Conservation (phyloP, 2,329 filamentous ascomycete species). For the Dactylellina parvicollis region DNA sequence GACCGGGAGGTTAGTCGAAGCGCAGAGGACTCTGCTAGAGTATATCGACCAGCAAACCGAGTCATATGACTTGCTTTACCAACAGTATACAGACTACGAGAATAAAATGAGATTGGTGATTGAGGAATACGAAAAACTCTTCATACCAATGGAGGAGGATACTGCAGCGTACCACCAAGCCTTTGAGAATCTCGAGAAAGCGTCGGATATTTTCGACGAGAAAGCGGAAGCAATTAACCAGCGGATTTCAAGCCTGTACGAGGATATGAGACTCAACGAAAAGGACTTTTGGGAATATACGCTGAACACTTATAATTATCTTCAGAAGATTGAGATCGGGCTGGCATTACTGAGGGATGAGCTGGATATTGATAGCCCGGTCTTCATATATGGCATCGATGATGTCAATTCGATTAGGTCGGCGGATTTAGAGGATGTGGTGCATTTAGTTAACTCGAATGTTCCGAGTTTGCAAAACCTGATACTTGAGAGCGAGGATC, state of each 20-base stretch:
- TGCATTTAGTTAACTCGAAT: background rate
- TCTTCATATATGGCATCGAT: conserved; percentile 9
- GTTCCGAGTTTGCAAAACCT: background rate
- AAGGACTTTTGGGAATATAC: conserved; percentile 7
- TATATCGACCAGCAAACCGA: background rate
- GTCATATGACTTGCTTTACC: background rate
- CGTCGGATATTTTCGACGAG: background rate
- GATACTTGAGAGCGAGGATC: background rate
- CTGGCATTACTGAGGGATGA: conserved; percentile 1
- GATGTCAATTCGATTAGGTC: background rate
- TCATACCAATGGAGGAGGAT: background rate
- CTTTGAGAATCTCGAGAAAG: background rate
- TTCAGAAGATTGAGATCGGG: conserved; percentile 13
- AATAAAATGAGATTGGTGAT: background rate
- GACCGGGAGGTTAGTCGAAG: background rate
- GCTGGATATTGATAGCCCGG: conserved; percentile 15
- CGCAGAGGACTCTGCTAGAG: background rate
- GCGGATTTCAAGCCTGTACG: background rate
- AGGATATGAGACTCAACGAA: conserved; percentile 6
- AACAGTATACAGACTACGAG: background rate
- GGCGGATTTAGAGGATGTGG: conserved; percentile 5
- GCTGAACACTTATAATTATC: background rate
- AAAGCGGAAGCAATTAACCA: background rate
- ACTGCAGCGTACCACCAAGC: background rate
- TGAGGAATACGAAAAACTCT: background rate